Evolutionary conservation across 2,329 filamentous ascomycete genomes (phyloP), one percentile per base, ranked within the genome.

Genomic region (Ophiostoma himal-ulmi): DNA sequence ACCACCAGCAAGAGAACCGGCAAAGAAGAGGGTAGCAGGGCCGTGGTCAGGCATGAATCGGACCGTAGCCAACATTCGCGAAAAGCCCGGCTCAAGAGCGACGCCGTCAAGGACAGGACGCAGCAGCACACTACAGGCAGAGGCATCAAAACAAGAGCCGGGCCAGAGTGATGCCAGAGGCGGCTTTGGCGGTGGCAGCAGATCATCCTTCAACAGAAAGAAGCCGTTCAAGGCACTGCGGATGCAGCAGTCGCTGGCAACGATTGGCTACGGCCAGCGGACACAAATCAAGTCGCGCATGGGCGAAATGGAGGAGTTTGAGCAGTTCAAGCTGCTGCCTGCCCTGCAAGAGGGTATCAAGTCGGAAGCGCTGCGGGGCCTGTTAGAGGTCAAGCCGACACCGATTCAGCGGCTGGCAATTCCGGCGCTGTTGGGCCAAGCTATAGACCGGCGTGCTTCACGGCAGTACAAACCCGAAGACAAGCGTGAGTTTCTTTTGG

Each of bases 351-450:
- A 89, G 39, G 91, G 92, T 13, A 84, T 98, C 54, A 81, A 82
- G 72, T 84, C 85, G 1, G 91, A 97, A 75, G 91, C 89, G 7
- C 84, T 99, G 70, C 86, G 89, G 68, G 90, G 88, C 65, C 83
- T 97, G 79, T 83, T 87, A 11, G 89, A 94, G 74, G 82, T 96
- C 72, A 87, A 85, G 71, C 95, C 95, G 5, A 98, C 94, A 0
- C 93, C 95, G 0, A 90, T 97, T 6, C 95, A 99, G 80, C 88
- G 90, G 72, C 85, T 98, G 69, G 93, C 94, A 0, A 94, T 99
- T 71, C 94, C 95, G 0, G 88, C 88, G 0, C 82, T 99, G 10
- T 82, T 97, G 66, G 87, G 88, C 17, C 82, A 88, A 75, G 78
- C 83, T 30, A 77, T 79, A 26, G 80, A 72, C 67, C 44, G 64